Evolutionary conservation across 768 basidiomycete species (phyloP).

Genomic region (Psilocybe azurescens): DNA sequence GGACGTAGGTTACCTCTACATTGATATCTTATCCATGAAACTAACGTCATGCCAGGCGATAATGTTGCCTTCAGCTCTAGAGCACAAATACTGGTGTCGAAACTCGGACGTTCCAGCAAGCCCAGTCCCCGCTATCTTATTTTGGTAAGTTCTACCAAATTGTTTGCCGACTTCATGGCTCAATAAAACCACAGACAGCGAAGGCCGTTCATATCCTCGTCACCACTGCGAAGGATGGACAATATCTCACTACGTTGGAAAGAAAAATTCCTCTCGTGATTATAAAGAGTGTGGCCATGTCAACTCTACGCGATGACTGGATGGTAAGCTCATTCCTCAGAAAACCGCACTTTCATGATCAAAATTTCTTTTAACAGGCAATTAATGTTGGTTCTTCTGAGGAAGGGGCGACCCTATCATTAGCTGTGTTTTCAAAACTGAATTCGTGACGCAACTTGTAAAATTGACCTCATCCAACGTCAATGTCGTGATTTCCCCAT

Average conservation of each 20-base stretch:
- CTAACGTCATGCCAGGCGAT: slow-evolving; percentile 52
- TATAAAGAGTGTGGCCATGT: slow-evolving; percentile 86
- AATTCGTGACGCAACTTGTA: slow-evolving; percentile 82
- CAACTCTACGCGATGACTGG: slow-evolving; percentile 94
- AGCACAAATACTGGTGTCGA: slow-evolving; percentile 84
- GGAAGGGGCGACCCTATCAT: slow-evolving; percentile 95
- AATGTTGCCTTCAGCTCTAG: slow-evolving; percentile 83
- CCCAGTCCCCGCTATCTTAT: slow-evolving; percentile 89
- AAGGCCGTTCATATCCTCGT: slow-evolving; percentile 86
- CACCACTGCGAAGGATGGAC: slow-evolving; percentile 65
- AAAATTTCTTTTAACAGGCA: slow-evolving; percentile 45
- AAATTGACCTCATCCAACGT: slow-evolving; percentile 81
- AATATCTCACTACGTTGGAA: slow-evolving; percentile 63
- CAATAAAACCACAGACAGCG: slow-evolving; percentile 57
- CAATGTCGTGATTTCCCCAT: slow-evolving; percentile 71
- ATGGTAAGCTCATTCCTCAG: slow-evolving; percentile 56
- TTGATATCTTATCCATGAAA: not conserved
- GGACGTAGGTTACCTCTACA: slow-evolving; percentile 56
- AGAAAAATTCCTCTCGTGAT: slow-evolving; percentile 90
- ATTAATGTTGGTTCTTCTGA: slow-evolving; percentile 82
- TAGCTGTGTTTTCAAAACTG: slow-evolving; percentile 94
- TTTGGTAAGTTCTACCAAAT: slow-evolving; percentile 62
- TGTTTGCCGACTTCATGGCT: not conserved
- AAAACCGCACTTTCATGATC: slow-evolving; percentile 1
- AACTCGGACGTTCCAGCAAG: slow-evolving; percentile 86